Base-by-base conservation (phyloP, 257 asterid genomes). In the Lycium ferocissimum region DNA sequence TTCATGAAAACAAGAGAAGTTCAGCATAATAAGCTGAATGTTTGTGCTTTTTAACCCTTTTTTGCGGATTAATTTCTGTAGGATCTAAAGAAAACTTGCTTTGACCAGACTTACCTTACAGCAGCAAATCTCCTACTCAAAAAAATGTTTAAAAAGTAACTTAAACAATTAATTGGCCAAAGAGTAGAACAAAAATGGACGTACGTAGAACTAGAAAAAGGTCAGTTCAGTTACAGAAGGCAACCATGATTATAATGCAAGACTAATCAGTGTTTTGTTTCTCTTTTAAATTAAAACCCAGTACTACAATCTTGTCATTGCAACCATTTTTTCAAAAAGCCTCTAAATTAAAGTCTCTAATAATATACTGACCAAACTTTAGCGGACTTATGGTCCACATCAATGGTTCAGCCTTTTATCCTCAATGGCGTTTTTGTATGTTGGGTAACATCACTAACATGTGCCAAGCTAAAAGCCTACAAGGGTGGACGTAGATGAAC, bases 321-420 rank as follows among this genome's bases (percentile, higher is more conserved):
- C n/a, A 17, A 56, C 8, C 15, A 14, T 56, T 13, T 4, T 13
- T 13, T 13, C n/a, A 54, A 54, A 54, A 54, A 54, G 7, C 18
- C 4, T 14, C 14, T 4, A 56, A 56, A 56, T 14, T 59, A n/a
- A 59, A 59, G 66, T 59, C 11, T 59, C 9, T 7, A 56, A 13
- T 56, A 59, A n/a, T 8, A n/a, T 8, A 59, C 66, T 37, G 22
- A 7, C 51, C 12, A 7, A 26, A 65, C 38, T 33, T 65, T 40
- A 40, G 54, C 54, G 5, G 20, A 18, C 79, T 72, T 57, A 43
- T 72, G 33, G 54, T 71, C 35, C 79, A 69, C 51, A 3, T 70
- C 56, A 71, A 71, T 71, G 79, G 79, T 43, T 72, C 80, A 40
- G 80, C 57, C 80, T 72, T 40, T 35, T 70, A 43, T 72, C n/a